phyloP scores from a whole-genome alignment of 75 land plant genomes.

The Cunninghamia lanceolata region DNA sequence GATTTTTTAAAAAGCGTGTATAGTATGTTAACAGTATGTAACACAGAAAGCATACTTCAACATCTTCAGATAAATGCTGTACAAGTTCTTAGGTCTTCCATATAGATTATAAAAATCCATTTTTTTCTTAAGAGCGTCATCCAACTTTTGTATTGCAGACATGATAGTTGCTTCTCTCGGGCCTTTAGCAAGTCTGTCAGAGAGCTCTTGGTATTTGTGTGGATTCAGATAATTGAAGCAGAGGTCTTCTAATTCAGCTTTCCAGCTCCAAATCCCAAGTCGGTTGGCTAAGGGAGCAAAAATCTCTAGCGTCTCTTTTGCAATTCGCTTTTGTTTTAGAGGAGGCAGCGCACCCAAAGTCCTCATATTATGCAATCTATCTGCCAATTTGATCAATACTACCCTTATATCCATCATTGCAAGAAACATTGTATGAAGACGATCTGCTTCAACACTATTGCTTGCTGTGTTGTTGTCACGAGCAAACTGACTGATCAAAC shows the following conservation, averaged over 20 bases:
- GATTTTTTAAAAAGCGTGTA: neutral
- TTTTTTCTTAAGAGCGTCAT: constrained; percentile 46
- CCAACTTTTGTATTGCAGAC: constrained; percentile 70
- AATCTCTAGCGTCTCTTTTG: constrained; percentile 92
- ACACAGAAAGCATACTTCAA: constrained; percentile 50
- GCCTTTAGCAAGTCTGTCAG: constrained; percentile 61
- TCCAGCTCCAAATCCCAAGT: constrained; percentile 93
- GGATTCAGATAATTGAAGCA: constrained; percentile 89
- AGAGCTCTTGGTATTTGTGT: constrained; percentile 55
- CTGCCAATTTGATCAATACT: constrained; percentile 93
- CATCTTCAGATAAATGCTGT: constrained; percentile 89
- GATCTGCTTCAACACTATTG: constrained; percentile 81
- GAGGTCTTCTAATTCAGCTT: constrained; percentile 88
- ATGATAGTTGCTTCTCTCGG: constrained; percentile 65
- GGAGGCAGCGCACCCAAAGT: constrained; percentile 78
- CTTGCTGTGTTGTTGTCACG: constrained; percentile 84
- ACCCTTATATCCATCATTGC: constrained; percentile 97
- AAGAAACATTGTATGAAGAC: constrained; percentile 92
- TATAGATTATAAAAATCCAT: constrained; percentile 58
- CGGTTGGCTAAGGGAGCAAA: constrained; percentile 92
- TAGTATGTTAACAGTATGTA: neutral
- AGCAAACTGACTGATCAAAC: constrained; percentile 95
- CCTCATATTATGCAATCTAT: constrained; percentile 96
- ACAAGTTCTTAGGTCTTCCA: constrained; percentile 95
- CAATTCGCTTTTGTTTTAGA: constrained; percentile 79